phyloP scores from a whole-genome alignment of 2,329 filamentous ascomycete species.

The Bipolaris oryzae region DNA sequence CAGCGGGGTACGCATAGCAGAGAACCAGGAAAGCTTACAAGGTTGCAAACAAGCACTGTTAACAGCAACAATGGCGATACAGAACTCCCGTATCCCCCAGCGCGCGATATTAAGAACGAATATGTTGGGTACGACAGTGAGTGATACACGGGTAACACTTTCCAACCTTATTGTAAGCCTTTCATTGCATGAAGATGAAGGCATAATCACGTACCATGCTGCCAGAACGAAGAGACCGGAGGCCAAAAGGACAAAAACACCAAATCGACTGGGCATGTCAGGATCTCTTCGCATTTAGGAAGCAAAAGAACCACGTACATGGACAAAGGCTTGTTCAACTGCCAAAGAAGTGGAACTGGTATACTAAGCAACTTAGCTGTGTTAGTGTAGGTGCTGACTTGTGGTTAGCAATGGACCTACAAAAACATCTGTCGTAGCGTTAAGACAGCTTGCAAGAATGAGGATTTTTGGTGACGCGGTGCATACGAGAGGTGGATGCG shows the following conservation, averaged over 20 bases:
- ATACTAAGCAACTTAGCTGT: neutral
- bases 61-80: neutral
- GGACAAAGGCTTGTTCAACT: neutral
- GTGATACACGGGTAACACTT: neutral
- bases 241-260: neutral
- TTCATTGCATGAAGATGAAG: neutral
- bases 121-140: neutral
- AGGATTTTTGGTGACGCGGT: neutral
- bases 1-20: neutral
- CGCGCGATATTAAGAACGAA: neutral
- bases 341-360: neutral
- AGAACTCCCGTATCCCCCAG: neutral
- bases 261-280: neutral
- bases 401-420: neutral
- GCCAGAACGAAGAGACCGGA: neutral
- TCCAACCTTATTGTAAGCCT: neutral
- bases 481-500: neutral
- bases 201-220: neutral
- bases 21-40: neutral
- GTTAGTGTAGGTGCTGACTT: neutral
- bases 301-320: neutral
- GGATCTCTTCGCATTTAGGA: neutral
- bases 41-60: neutral
- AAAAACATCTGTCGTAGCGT: neutral
- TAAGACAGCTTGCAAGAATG: slow-evolving; percentile 1